Conservation (phyloP, 148 eudicot genomes). For the Amaranthus cruentus region DNA sequence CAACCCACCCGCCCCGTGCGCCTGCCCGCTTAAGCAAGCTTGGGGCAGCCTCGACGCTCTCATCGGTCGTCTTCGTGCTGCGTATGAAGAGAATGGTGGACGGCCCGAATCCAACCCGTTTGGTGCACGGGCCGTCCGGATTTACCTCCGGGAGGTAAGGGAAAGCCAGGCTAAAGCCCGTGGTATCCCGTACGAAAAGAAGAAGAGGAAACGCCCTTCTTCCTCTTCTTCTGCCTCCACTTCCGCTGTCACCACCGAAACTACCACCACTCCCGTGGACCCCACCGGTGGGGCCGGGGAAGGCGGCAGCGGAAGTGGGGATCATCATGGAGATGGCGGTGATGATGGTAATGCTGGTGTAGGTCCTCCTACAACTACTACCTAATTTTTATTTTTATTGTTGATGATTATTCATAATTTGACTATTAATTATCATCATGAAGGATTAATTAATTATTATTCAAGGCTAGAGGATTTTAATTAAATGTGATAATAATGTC, state of each 20-base stretch:
- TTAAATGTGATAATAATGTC: too few relatives aligned
- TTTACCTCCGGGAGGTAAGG: constrained; percentile 42
- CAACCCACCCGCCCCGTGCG: constrained; percentile 60
- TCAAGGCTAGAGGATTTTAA: too few relatives aligned
- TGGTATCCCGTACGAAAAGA: constrained; percentile 55
- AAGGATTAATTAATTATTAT: too few relatives aligned
- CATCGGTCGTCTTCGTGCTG: constrained; percentile 63
- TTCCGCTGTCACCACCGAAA: not conserved
- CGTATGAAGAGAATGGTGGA: constrained; percentile 59
- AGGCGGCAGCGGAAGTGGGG: not conserved
- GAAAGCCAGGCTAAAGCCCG: constrained; percentile 54
- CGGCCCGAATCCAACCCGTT: constrained; percentile 54
- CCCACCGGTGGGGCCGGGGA: not conserved
- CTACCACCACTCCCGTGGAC: not conserved
- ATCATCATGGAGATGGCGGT: constrained; percentile 5
- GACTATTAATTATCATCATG: too few relatives aligned
- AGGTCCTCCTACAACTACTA: constrained; percentile 17
- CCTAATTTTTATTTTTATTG: constrained; percentile 5
- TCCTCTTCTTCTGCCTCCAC: not conserved
- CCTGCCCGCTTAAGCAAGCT: constrained; percentile 61
- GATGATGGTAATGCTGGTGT: not conserved
- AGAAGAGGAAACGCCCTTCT: constrained; percentile 44
- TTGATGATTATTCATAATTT: not conserved
- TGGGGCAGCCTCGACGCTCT: constrained; percentile 76
- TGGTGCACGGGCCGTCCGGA: constrained; percentile 47